These are phyloP conservation scores for Crassisporium funariophilum DNA, from an alignment of 768 basidiomycete species.

Conservation along the genomic window DNA sequence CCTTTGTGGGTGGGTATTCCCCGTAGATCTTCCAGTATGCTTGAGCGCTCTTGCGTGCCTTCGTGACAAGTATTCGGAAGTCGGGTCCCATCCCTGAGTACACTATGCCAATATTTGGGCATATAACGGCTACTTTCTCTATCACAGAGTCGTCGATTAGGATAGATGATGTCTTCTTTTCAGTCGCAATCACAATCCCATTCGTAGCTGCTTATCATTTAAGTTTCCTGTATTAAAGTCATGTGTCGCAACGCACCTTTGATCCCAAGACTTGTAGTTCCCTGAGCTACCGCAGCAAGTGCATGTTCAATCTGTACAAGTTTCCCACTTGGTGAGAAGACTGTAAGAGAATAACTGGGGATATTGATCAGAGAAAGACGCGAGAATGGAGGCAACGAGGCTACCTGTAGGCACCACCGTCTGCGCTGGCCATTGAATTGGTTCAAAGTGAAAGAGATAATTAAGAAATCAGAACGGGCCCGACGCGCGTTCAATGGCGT, in stretches of 20 bases:
- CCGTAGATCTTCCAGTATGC: slow-evolving; percentile 99
- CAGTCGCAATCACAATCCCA: slow-evolving; percentile 98
- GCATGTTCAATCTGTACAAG: slow-evolving; percentile 99
- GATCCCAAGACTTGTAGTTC: slow-evolving; percentile 96
- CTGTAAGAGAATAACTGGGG: slow-evolving; percentile 93
- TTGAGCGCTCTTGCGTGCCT: slow-evolving; percentile 96
- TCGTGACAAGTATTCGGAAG: slow-evolving; percentile 91
- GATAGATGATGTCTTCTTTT: slow-evolving; percentile 98
- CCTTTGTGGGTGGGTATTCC: slow-evolving; percentile 96
- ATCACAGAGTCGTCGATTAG: slow-evolving; percentile 98
- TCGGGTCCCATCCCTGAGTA: slow-evolving; percentile 99
- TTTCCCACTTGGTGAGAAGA: slow-evolving; percentile 99
- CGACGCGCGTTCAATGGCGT: slow-evolving; percentile 29
- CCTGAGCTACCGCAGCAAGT: slow-evolving; percentile 91
- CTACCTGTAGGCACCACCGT: slow-evolving; percentile 81
- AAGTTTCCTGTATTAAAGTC: slow-evolving; percentile 17
- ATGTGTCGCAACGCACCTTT: slow-evolving; percentile 66
- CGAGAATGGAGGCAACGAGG: slow-evolving; percentile 10
- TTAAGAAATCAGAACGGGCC: slow-evolving; percentile 13
- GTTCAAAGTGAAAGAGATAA: slow-evolving; percentile 12
- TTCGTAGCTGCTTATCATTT: slow-evolving; percentile 74
- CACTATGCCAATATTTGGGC: slow-evolving; percentile 98
- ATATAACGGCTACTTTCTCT: slow-evolving; percentile 96
- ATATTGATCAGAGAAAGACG: slow-evolving; percentile 12
- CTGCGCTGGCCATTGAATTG: slow-evolving; percentile 70